Percentiles rank a stretch among this genome's conserved stretches.
Conservation (phyloP, 257 asterid species). For the Solanum phureja region DNA sequence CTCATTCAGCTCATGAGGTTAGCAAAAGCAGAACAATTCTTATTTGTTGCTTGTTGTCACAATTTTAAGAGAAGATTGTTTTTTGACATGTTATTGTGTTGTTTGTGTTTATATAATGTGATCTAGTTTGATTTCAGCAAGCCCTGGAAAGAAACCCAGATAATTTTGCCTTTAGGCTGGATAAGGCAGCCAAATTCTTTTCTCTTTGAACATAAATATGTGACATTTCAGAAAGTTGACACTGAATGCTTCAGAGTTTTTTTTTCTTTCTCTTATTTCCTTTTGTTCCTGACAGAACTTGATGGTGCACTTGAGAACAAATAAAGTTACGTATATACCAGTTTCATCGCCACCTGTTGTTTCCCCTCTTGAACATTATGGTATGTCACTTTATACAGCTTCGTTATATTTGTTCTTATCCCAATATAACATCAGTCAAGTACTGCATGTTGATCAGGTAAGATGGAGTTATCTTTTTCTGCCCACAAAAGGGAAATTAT, state of each 20-base stretch:
- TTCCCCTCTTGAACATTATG: slow-evolving; percentile 34
- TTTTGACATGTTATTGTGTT: not conserved
- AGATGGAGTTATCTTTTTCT: slow-evolving; percentile 30
- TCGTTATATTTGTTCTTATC: not conserved
- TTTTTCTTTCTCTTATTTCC: not conserved
- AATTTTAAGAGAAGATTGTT: not conserved
- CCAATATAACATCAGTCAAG: not conserved
- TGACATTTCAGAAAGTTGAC: not conserved
- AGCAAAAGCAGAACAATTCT: not conserved
- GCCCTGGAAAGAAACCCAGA: not conserved
- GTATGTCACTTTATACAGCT: slow-evolving; percentile 22
- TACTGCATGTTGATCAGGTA: slow-evolving; percentile 23
- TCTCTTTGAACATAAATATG: not conserved
- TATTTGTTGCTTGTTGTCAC: not conserved
- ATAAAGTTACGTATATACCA: slow-evolving; percentile 43
- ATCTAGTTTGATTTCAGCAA: not conserved
- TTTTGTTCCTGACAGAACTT: slow-evolving; percentile 38
- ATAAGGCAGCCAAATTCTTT: not conserved
- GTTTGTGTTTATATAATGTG: not conserved
- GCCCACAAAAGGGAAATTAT: slow-evolving; percentile 58
- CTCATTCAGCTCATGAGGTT: slow-evolving; percentile 88
- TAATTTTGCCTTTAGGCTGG: not conserved
- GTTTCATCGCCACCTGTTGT: slow-evolving; percentile 76
- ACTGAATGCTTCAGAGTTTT: not conserved
- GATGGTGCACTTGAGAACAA: slow-evolving; percentile 50